A percentile compares a stretch with the other conserved stretches of the same genome.
Conservation (phyloP, 306 rosid genomes). For the Quercus gilva region DNA sequence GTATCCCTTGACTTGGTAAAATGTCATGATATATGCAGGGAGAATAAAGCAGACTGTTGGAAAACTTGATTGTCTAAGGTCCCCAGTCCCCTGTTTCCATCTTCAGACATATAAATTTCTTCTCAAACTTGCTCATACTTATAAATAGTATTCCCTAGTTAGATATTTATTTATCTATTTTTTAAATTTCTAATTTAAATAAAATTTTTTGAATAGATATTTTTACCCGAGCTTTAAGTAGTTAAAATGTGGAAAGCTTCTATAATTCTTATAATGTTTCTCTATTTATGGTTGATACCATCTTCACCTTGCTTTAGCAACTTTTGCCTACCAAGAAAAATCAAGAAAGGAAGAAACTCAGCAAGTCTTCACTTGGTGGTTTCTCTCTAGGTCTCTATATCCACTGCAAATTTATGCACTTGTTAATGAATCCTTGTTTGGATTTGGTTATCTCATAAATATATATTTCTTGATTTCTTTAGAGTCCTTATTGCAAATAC, state of each 20-base stretch:
- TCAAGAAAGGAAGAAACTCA: not conserved
- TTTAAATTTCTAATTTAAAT: not conserved
- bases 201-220: not conserved
- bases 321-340: not conserved
- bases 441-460: too few relatives aligned
- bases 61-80: not conserved
- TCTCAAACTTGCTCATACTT: not conserved
- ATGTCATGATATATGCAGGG: not conserved
- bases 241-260: not conserved
- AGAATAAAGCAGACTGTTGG: not conserved
- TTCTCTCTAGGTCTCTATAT: not conserved
- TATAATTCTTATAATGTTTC: not conserved
- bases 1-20: not conserved
- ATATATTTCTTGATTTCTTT: not conserved
- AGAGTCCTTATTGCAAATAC: not conserved
- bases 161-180: not conserved
- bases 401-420: not conserved
- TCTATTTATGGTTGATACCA: not conserved
- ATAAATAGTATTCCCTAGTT: too few relatives aligned
- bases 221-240: not conserved
- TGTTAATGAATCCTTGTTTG: not conserved
- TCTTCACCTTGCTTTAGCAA: not conserved
- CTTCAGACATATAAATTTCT: not conserved
- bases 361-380: not conserved
- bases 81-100: not conserved